Conservation (phyloP, 2,329 filamentous ascomycete genomes). For the Stachybotrys chartarum region DNA sequence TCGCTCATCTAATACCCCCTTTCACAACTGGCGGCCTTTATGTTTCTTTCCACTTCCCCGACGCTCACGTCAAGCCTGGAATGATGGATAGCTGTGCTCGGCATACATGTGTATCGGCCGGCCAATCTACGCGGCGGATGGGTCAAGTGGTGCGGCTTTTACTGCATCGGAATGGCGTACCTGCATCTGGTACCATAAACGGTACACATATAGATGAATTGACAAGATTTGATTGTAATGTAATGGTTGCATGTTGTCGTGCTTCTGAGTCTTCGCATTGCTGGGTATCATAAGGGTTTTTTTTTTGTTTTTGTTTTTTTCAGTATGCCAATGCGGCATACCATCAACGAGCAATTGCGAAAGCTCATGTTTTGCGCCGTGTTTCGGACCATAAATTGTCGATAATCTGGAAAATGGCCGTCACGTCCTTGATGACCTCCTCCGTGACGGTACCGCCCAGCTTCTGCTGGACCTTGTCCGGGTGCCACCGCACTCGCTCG, state of each 20-base stretch:
- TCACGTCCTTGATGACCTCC: slow-evolving; percentile 69
- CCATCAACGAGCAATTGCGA: not conserved
- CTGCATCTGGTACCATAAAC: not conserved
- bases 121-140: too few relatives aligned
- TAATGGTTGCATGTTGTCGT: not conserved
- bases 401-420: slow-evolving; percentile 84
- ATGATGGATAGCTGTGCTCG: too few relatives aligned
- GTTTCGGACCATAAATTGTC: slow-evolving; percentile 71
- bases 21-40: not conserved
- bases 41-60: not conserved
- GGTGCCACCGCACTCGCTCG: slow-evolving; percentile 92
- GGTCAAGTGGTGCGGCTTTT: not conserved
- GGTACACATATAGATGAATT: not conserved
- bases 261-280: not conserved
- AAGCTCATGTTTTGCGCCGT: slow-evolving; percentile 24
- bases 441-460: slow-evolving; percentile 68
- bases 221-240: not conserved
- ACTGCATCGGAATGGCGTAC: not conserved
- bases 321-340: too few relatives aligned
- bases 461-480: slow-evolving; percentile 92
- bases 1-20: not conserved
- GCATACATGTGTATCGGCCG: too few relatives aligned
- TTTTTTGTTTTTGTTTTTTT: too few relatives aligned
- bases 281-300: not conserved
- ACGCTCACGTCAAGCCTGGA: not conserved